Evolutionary conservation across 2,329 filamentous ascomycete genomes (phyloP).

Genomic region (Dothistroma septosporum): DNA sequence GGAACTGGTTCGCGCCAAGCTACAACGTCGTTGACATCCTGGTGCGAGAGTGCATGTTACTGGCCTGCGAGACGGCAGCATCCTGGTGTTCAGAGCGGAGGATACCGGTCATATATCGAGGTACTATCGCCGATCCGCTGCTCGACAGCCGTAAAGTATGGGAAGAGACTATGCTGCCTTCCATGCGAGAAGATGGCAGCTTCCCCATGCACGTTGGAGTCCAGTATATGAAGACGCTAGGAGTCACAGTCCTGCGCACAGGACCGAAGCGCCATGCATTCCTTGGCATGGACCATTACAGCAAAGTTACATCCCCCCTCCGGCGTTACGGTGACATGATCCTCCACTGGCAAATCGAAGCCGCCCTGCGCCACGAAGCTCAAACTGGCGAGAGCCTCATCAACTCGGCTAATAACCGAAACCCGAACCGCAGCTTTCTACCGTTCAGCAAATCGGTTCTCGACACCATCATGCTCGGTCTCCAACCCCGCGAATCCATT

Average conservation of each 20-base stretch:
- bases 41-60: constrained; percentile 51
- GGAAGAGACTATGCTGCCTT: constrained; percentile 35
- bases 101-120: constrained; percentile 50
- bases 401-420: constrained; percentile 24
- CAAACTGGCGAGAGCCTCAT: constrained; percentile 41
- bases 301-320: constrained; percentile 58
- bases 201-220: constrained; percentile 38
- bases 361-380: constrained; percentile 55
- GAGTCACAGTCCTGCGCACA: constrained; percentile 43
- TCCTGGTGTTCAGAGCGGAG: constrained; percentile 50
- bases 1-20: constrained; percentile 31
- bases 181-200: constrained; percentile 35
- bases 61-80: constrained; percentile 51
- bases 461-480: constrained; percentile 46
- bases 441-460: constrained; percentile 50
- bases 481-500: constrained; percentile 44
- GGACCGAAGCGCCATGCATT: constrained; percentile 48
- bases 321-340: constrained; percentile 59
- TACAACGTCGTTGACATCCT: constrained; percentile 22
- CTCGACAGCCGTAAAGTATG: constrained; percentile 31
- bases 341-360: constrained; percentile 62
- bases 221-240: constrained; percentile 41
- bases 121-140: constrained; percentile 26
- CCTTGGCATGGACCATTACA: constrained; percentile 52
- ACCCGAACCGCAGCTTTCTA: constrained; percentile 35